Conservation (phyloP, 2,329 filamentous ascomycete species). For the Hymenoscyphus infarciens region DNA sequence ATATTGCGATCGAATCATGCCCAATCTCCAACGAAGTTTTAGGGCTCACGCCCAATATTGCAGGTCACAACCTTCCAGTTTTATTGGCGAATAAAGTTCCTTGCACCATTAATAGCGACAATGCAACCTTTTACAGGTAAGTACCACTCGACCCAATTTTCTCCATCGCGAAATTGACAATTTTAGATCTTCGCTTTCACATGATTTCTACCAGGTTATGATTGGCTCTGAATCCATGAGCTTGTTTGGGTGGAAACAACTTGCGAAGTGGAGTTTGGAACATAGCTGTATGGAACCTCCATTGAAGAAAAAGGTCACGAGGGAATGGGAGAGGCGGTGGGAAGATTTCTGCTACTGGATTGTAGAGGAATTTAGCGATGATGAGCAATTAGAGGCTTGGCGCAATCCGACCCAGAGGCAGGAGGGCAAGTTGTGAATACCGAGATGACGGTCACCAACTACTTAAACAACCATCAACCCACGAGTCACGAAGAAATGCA, state of each 20-base stretch:
- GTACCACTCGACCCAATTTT: conserved; percentile 18
- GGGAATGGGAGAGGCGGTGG: conserved; percentile 55
- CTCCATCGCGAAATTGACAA: conserved; percentile 14
- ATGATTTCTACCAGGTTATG: conserved; percentile 76
- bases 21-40: conserved; percentile 76
- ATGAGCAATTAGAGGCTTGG: conserved; percentile 7
- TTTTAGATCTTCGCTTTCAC: conserved; percentile 62
- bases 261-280: conserved; percentile 59
- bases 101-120: conserved; percentile 72
- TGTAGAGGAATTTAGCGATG: conserved; percentile 39
- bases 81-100: conserved; percentile 69
- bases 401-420: conserved; percentile 17
- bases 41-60: conserved; percentile 62
- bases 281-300: conserved; percentile 51
- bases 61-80: conserved; percentile 64
- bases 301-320: conserved; percentile 40
- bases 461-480: neutral
- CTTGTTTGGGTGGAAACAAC: conserved; percentile 68
- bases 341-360: conserved; percentile 53
- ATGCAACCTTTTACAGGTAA: conserved; percentile 68
- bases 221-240: conserved; percentile 64
- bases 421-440: neutral
- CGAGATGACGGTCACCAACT: neutral
- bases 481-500: neutral
- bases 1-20: conserved; percentile 70